A percentile compares a stretch with the other conserved stretches of the same genome.
phyloP scores from a whole-genome alignment of 306 rosid genomes.

The Castanopsis chinensis region DNA sequence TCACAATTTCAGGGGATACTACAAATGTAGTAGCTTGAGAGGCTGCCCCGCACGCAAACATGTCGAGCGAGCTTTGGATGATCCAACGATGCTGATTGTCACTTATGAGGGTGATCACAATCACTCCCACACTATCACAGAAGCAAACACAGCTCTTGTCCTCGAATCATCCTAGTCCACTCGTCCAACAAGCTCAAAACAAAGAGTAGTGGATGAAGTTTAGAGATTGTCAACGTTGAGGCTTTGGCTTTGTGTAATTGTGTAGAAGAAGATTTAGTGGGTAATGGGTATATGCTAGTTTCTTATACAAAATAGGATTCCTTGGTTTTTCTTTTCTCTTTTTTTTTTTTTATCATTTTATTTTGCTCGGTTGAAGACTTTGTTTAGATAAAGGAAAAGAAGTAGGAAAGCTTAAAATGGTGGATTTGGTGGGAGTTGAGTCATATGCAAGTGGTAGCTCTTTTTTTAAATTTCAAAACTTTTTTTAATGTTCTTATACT shows the following conservation, averaged over 20 bases:
- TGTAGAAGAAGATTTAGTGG: slow-evolving; percentile 21
- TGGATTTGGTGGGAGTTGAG: slow-evolving; percentile 40
- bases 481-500: background rate
- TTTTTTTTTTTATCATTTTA: background rate
- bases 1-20: slow-evolving; percentile 58
- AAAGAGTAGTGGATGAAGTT: background rate
- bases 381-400: background rate
- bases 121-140: slow-evolving; percentile 50
- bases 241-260: slow-evolving; percentile 23
- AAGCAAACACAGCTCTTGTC: slow-evolving; percentile 35
- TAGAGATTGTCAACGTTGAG: slow-evolving; percentile 21
- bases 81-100: slow-evolving; percentile 71
- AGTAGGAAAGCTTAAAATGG: slow-evolving; percentile 13
- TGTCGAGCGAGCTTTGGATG: slow-evolving; percentile 85
- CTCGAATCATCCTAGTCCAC: slow-evolving; percentile 58
- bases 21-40: slow-evolving; percentile 76
- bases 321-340: background rate
- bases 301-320: slow-evolving; percentile 27
- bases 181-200: background rate
- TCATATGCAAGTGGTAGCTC: slow-evolving; percentile 26
- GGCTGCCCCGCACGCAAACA: slow-evolving; percentile 88
- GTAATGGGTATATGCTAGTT: slow-evolving; percentile 23
- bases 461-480: background rate
- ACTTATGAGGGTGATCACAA: slow-evolving; percentile 82
- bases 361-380: slow-evolving; percentile 1